Percentiles rank a stretch among this genome's conserved stretches.
Evolutionary conservation across 768 basidiomycete species (phyloP).

Genomic region (Tremella fuciformis): DNA sequence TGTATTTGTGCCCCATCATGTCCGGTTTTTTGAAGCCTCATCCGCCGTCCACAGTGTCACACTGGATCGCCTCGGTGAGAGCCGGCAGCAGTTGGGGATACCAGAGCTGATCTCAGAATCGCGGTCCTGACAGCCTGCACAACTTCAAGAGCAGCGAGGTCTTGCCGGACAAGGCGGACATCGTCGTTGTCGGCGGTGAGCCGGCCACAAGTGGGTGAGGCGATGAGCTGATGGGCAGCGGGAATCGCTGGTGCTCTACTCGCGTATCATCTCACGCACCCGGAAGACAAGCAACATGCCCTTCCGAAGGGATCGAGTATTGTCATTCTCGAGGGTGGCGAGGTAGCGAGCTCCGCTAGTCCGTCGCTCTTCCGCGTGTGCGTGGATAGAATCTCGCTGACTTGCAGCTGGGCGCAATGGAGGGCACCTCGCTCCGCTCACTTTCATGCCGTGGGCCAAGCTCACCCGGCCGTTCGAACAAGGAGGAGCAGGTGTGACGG

Average conservation of each 20-base stretch:
- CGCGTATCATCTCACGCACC: slow-evolving; percentile 35
- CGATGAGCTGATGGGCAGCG: not conserved
- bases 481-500: slow-evolving; percentile 36
- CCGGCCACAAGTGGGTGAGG: too few species aligned
- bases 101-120: slow-evolving; percentile 12
- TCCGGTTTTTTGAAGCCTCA: slow-evolving; percentile 3
- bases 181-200: slow-evolving; percentile 30
- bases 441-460: slow-evolving; percentile 17
- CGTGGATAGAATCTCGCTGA: not conserved
- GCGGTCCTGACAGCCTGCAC: slow-evolving; percentile 22
- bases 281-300: slow-evolving; percentile 13
- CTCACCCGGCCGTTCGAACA: slow-evolving; percentile 20
- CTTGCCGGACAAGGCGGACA: slow-evolving; percentile 21
- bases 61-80: slow-evolving; percentile 37
- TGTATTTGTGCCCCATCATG: not conserved
- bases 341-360: slow-evolving; percentile 40
- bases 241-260: slow-evolving; percentile 25
- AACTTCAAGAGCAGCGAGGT: slow-evolving; percentile 11
- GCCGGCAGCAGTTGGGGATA: not conserved
- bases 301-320: slow-evolving; percentile 18
- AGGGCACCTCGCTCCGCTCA: slow-evolving; percentile 31
- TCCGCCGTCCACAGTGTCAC: slow-evolving; percentile 33
- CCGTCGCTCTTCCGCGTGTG: slow-evolving; percentile 12
- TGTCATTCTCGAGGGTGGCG: slow-evolving; percentile 20
- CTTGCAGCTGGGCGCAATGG: slow-evolving; percentile 32